Evolutionary conservation across 2,329 filamentous ascomycete species (phyloP).

Genomic region (Basipetospora sp.): DNA sequence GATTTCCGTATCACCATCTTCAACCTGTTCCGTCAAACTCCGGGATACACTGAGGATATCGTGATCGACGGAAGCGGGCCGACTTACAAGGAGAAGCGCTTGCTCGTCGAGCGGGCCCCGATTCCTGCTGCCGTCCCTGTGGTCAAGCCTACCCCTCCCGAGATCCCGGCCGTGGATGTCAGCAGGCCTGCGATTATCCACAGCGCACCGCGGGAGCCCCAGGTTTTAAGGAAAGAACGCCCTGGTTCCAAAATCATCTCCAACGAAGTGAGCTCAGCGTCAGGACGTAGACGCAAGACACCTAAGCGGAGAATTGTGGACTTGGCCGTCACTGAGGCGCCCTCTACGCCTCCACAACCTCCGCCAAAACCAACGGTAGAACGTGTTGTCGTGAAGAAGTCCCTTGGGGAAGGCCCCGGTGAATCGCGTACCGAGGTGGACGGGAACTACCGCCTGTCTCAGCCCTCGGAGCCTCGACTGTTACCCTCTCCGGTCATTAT

Average conservation of each 20-base stretch:
- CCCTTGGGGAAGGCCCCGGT: constrained; percentile 5
- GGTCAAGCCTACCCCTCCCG: constrained; percentile 52
- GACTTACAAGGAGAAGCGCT: constrained; percentile 70
- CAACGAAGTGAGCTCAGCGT: constrained; percentile 43
- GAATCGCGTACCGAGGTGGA: not conserved
- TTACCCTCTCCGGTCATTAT: constrained; percentile 9
- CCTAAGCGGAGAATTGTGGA: constrained; percentile 52
- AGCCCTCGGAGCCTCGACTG: constrained; percentile 22
- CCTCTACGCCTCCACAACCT: not conserved
- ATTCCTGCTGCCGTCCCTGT: constrained; percentile 65
- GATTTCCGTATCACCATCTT: constrained; percentile 83
- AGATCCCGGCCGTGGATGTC: constrained; percentile 48
- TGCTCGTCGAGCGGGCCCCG: constrained; percentile 66
- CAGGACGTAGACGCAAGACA: constrained; percentile 44
- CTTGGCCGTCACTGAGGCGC: constrained; percentile 38
- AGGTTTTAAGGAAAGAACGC: constrained; percentile 45
- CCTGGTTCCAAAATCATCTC: constrained; percentile 36
- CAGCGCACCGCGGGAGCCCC: constrained; percentile 31
- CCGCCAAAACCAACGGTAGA: not conserved
- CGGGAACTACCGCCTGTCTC: constrained; percentile 29
- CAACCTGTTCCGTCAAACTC: constrained; percentile 82
- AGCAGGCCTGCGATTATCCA: constrained; percentile 52
- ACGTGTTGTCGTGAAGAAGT: constrained; percentile 10
- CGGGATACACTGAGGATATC: constrained; percentile 81
- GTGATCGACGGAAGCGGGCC: constrained; percentile 74